phyloP scores from a whole-genome alignment of 2,329 filamentous ascomycete species.

The Aspergillus proliferans region DNA sequence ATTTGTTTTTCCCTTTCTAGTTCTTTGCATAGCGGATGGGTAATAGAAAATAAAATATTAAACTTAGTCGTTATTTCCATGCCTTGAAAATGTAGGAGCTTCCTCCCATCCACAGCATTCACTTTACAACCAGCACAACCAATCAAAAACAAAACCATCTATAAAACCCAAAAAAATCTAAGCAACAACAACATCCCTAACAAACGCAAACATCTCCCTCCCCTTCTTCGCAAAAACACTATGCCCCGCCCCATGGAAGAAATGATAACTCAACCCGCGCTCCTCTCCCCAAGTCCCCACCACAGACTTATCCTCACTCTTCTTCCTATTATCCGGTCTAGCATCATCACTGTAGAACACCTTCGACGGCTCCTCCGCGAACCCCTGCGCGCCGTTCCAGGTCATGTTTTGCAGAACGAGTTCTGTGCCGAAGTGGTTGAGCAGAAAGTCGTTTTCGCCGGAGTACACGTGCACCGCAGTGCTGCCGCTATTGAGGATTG shows the following conservation, averaged over 20 bases:
- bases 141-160: neutral
- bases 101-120: too few relatives aligned
- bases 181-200: slow-evolving; percentile 28
- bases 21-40: slow-evolving; percentile 3
- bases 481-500: slow-evolving; percentile 24
- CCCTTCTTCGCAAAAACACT: slow-evolving; percentile 26
- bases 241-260: slow-evolving; percentile 30
- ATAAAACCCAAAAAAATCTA: too few relatives aligned
- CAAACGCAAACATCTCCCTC: slow-evolving; percentile 32
- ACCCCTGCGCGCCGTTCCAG: slow-evolving; percentile 33
- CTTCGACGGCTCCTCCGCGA: slow-evolving; percentile 19
- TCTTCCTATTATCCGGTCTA: neutral
- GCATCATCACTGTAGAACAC: slow-evolving; percentile 23
- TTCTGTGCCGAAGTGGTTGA: slow-evolving; percentile 33
- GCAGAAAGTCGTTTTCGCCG: slow-evolving; percentile 33
- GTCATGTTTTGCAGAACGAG: slow-evolving; percentile 37
- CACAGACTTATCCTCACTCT: neutral
- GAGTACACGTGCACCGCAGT: slow-evolving; percentile 32
- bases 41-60: neutral
- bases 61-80: neutral
- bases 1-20: neutral
- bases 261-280: slow-evolving; percentile 31
- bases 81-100: too few relatives aligned
- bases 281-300: slow-evolving; percentile 28
- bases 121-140: neutral